These are phyloP conservation scores for Schwanniomyces vanrijiae DNA, from an alignment of 805 yeast species.

Conservation along the genomic window DNA sequence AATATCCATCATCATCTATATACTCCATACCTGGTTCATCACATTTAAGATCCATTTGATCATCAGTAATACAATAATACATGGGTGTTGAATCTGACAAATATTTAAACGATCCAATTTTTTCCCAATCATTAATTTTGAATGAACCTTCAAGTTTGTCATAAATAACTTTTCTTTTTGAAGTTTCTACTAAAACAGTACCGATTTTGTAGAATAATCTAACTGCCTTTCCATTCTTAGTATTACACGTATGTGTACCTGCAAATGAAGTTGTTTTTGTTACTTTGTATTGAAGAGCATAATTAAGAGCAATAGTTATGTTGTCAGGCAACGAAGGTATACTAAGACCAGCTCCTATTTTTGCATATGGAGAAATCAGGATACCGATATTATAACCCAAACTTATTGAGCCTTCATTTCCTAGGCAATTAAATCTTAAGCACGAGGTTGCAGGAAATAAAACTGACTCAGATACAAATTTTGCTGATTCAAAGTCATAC, in stretches of 20 bases:
- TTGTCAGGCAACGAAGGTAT: constrained; percentile 3
- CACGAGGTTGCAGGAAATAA: constrained; percentile 16
- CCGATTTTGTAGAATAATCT: constrained; percentile 17
- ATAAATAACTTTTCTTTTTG: constrained; percentile 8
- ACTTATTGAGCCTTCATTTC: constrained; percentile 9
- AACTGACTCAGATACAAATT: constrained; percentile 4
- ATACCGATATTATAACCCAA: constrained; percentile 8
- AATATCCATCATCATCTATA: constrained; percentile 8
- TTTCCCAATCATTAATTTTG: constrained; percentile 7
- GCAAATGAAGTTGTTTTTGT: constrained; percentile 8
- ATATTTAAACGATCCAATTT: constrained; percentile 6
- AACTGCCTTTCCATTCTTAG: constrained; percentile 12
- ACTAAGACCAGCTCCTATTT: constrained; percentile 1
- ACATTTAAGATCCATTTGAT: constrained; percentile 16
- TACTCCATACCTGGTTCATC: constrained; percentile 7
- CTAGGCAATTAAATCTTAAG: constrained; percentile 6
- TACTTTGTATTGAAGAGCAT: constrained; percentile 2
- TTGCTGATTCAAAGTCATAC: background rate
- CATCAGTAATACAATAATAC: constrained; percentile 18
- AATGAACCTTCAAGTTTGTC: constrained; percentile 5
- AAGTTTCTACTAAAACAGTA: constrained; percentile 8
- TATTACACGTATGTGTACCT: constrained; percentile 16
- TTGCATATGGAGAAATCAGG: constrained; percentile 3
- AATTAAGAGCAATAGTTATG: constrained; percentile 6
- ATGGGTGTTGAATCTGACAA: constrained; percentile 11